Evolutionary conservation across 1,284 basidiomycete species (phyloP).

Genomic region (Sanghuangporus sanghuang): DNA sequence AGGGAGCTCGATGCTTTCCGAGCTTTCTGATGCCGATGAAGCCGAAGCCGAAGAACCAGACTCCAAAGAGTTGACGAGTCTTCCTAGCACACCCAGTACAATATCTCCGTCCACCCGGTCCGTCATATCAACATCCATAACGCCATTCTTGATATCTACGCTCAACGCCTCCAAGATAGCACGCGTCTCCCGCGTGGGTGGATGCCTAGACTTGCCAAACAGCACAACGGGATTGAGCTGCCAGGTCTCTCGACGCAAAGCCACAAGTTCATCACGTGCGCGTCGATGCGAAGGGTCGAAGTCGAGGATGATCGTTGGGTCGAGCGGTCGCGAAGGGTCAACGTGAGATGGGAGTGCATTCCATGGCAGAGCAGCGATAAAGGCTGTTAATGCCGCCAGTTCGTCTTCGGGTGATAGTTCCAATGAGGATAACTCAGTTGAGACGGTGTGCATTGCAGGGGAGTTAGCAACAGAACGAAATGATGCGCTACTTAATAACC

Average conservation of each 20-base stretch:
- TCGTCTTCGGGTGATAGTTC: slow-evolving; percentile 56
- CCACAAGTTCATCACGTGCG: slow-evolving; percentile 43
- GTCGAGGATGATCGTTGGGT: slow-evolving; percentile 76
- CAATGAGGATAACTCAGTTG: slow-evolving; percentile 30
- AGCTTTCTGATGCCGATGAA: slow-evolving; percentile 22
- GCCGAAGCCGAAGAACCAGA: not conserved
- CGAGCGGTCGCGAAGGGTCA: slow-evolving; percentile 61
- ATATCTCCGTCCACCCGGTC: slow-evolving; percentile 35
- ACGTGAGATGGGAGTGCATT: slow-evolving; percentile 70
- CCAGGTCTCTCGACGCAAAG: slow-evolving; percentile 61
- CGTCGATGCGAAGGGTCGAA: slow-evolving; percentile 49
- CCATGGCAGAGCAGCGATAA: slow-evolving; percentile 73
- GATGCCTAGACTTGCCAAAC: slow-evolving; percentile 56
- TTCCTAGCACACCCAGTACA: slow-evolving; percentile 41
- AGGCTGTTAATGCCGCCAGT: slow-evolving; percentile 72
- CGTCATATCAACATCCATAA: not conserved
- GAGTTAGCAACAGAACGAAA: not conserved
- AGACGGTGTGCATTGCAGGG: not conserved
- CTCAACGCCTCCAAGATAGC: not conserved
- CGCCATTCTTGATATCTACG: not conserved
- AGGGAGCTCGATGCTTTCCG: slow-evolving; percentile 54
- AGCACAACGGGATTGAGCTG: slow-evolving; percentile 71
- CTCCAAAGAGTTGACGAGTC: slow-evolving; percentile 31
- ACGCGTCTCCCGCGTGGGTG: not conserved
- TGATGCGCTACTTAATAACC: slow-evolving; percentile 8